phyloP scores from a whole-genome alignment of 1,284 basidiomycete genomes.

The Tilletia caries region DNA sequence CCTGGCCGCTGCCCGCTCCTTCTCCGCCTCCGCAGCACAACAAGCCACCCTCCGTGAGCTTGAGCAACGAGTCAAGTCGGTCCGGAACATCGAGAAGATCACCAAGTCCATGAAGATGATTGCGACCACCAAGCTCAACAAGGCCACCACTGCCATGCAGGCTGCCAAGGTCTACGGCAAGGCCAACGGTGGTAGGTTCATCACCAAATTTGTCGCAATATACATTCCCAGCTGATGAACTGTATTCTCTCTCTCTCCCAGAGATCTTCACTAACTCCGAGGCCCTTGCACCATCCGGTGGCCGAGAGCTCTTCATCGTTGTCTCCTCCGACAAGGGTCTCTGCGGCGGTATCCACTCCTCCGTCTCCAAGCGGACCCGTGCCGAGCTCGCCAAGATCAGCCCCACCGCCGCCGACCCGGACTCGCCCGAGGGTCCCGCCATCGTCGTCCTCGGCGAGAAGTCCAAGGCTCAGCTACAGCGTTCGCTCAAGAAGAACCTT shows the following conservation, averaged over 20 bases:
- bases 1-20: conserved; percentile 30
- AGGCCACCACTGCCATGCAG: conserved; percentile 83
- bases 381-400: conserved; percentile 58
- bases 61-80: conserved; percentile 93
- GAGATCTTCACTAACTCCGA: conserved; percentile 52
- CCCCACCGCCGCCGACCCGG: conserved; percentile 59
- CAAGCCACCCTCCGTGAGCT: conserved; percentile 98
- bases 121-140: conserved; percentile 92
- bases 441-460: conserved; percentile 82
- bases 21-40: conserved; percentile 63
- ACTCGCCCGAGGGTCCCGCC: conserved; percentile 26
- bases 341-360: conserved; percentile 99
- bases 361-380: conserved; percentile 84
- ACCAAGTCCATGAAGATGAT: conserved; percentile 97
- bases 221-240: no score
- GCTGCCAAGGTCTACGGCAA: conserved; percentile 89
- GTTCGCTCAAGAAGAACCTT: conserved; percentile 67
- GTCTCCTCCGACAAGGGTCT: conserved; percentile 99
- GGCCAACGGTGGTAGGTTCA: conserved; percentile 77
- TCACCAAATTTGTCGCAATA: neutral
- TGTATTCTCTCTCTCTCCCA: no score
- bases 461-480: conserved; percentile 85
- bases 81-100: conserved; percentile 95
- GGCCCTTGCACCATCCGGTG: conserved; percentile 42
- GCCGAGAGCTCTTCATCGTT: conserved; percentile 65